These are phyloP conservation scores for Corymbia calophylla DNA, from an alignment of 441 rosid genomes.

Conservation along the genomic window DNA sequence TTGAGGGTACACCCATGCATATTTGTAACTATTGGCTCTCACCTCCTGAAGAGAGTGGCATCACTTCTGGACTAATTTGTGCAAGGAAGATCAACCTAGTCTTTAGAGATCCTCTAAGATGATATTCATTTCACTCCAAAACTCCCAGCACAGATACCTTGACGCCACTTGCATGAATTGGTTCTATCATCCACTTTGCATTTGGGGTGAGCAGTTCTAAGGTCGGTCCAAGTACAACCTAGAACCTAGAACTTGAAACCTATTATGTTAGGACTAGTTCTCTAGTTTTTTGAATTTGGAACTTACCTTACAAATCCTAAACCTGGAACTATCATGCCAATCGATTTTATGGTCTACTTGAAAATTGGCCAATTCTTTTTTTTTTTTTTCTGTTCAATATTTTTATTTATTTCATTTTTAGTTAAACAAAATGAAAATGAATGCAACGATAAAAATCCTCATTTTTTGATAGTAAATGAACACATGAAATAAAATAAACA, in stretches of 20 bases:
- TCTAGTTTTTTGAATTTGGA: fast-evolving
- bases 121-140: no score
- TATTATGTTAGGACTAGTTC: no score
- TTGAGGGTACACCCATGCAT: no score
- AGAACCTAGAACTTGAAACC: no score
- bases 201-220: fast-evolving
- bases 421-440: fast-evolving
- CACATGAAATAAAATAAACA: fast-evolving
- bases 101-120: not conserved
- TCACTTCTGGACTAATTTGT: not conserved
- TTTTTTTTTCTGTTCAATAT: no score
- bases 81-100: not conserved
- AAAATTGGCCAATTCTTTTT: no score
- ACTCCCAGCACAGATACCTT: not conserved
- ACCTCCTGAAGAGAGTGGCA: not conserved
- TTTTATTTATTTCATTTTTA: not conserved
- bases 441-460: not conserved
- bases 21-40: no score
- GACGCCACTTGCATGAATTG: fast-evolving
- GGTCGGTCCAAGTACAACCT: no score
- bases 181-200: not conserved
- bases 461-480: not conserved
- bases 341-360: not conserved
- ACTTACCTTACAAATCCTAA: fast-evolving
- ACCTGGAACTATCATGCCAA: not conserved